Percentiles rank a stretch among this genome's conserved stretches.
Conservation (phyloP, 352 stramenopile species). For the Phytopythium aichiense region DNA sequence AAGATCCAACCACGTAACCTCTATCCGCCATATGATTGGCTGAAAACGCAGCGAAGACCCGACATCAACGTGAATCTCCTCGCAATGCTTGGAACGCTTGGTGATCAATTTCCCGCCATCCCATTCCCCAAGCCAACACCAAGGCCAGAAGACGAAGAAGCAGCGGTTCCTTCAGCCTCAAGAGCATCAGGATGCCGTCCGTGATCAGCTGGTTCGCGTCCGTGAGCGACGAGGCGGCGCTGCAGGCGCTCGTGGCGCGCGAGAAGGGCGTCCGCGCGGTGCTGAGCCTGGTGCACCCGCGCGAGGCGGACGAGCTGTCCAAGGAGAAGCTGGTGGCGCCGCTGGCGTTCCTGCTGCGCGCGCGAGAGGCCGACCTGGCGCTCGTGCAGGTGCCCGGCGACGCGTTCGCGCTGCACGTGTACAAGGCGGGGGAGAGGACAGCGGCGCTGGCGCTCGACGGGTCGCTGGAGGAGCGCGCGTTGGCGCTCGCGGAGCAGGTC, state of each 20-base stretch:
- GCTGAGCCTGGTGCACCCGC: conserved; percentile 17
- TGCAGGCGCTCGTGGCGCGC: conserved; percentile 2
- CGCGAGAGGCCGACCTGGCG: conserved; percentile 58
- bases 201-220: conserved; percentile 6
- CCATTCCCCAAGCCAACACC: background rate
- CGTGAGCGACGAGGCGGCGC: conserved; percentile 3
- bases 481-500: conserved; percentile 41
- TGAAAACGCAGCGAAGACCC: background rate
- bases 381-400: conserved; percentile 2
- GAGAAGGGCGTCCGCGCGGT: background rate
- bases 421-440: conserved; percentile 40
- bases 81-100: background rate
- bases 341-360: conserved; percentile 57
- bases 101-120: background rate
- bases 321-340: conserved; percentile 40
- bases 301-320: conserved; percentile 26
- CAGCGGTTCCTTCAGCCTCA: too few relatives aligned
- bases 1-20: background rate
- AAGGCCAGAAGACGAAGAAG: background rate
- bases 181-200: background rate
- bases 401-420: conserved; percentile 20
- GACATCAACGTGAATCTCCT: background rate
- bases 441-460: conserved; percentile 31
- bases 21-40: background rate
- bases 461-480: conserved; percentile 48